Evolutionary conservation across 2,329 filamentous ascomycete genomes (phyloP).

Genomic region (Hymenoscyphus repandus): DNA sequence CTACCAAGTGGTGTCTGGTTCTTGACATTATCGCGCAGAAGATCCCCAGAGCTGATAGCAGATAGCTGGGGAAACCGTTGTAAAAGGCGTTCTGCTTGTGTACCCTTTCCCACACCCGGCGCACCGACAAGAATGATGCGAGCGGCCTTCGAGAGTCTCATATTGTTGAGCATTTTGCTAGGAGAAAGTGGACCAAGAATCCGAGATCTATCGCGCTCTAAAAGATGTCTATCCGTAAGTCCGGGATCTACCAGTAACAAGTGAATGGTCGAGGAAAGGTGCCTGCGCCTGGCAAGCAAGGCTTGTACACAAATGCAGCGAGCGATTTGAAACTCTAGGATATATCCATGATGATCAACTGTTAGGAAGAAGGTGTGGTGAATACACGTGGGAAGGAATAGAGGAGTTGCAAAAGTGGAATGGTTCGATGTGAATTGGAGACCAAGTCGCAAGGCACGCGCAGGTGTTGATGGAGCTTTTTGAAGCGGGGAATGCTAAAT

Average conservation of each 20-base stretch:
- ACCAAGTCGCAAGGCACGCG: not conserved
- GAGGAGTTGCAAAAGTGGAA: not conserved
- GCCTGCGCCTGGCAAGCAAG: constrained; percentile 21
- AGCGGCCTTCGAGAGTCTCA: constrained; percentile 69
- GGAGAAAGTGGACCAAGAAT: not conserved
- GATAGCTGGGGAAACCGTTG: constrained; percentile 82
- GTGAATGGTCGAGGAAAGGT: not conserved
- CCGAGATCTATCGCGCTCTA: not conserved
- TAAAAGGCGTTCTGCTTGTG: constrained; percentile 85
- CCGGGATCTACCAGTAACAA: constrained; percentile 3
- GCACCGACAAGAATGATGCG: constrained; percentile 92
- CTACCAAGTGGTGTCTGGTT: constrained; percentile 78
- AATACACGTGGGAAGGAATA: constrained; percentile 1
- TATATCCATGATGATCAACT: constrained; percentile 22
- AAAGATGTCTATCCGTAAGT: constrained; percentile 9
- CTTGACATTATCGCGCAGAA: constrained; percentile 89
- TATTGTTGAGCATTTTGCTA: constrained; percentile 5
- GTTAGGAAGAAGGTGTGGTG: not conserved
- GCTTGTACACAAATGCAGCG: constrained; percentile 8
- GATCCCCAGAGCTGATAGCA: constrained; percentile 88
- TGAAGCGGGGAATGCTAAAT: not conserved
- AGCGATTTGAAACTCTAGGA: constrained; percentile 14
- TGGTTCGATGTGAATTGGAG: not conserved
- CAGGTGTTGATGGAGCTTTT: not conserved
- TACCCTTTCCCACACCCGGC: constrained; percentile 89